Evolutionary conservation across 2,329 filamentous ascomycete species (phyloP), one percentile per base, ranked within the genome.

Genomic region (Ascochyta fabae): DNA sequence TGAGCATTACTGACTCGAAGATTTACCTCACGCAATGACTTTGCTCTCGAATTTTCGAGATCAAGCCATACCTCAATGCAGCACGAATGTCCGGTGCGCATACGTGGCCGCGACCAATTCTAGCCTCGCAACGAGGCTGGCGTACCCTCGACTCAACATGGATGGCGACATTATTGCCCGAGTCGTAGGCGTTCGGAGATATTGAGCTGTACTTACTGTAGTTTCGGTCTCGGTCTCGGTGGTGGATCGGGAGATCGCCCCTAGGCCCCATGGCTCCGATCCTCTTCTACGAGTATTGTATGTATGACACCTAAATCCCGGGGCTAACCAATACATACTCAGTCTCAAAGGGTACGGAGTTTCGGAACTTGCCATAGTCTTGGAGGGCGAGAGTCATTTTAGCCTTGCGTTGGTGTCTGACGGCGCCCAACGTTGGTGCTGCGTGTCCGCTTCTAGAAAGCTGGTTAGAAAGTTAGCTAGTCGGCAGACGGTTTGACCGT

Each of bases 211-310:
- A 29, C 26, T 9, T 27, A 12, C 3, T 12, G 4, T 31, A 3
- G 9, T 31, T 6, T 31, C 29, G 22, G n/a, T 23, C 13, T 39
- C 19, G 36, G 34, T 22, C 23, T 13, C 23, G 13, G 40, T 19
- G 34, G 44, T 39, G n/a, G 29, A 15, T 24, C 52, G 46, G 52
- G 40, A 46, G 52, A 55, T 55, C 52, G 41, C 49, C 45, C 33
- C 6, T 19, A 24, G 16, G 16, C 13, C 15, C n/a, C 12, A 6
- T 26, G 41, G 34, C 40, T 49, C 34, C 16, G 35, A 49, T 44
- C 27, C 4, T 40, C 7, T 22, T 40, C 19, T 19, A 19, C 19
- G 19, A 19, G 19, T 19, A 19, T 19, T 19, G 19, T 19, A 19
- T 19, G n/a, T 13, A 6, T 53, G 38, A 48, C 44, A 23, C 40